Base-by-base conservation (phyloP, 2,329 filamentous ascomycete species). In the Xylaria sp. region DNA sequence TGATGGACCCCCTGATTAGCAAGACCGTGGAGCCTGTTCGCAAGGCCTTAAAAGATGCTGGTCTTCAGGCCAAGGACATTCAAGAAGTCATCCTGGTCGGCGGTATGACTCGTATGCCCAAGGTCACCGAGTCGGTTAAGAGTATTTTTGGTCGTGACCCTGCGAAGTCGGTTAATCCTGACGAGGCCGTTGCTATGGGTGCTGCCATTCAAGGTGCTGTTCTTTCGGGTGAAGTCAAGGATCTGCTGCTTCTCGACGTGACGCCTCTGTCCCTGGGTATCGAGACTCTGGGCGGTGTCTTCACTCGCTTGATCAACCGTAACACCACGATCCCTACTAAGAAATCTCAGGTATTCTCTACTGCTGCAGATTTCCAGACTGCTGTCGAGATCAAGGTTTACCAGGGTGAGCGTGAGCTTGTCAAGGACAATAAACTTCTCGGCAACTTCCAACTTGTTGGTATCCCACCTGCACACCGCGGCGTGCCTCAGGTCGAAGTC, bases 41-140 rank as follows among this genome's bases (percentile, higher is more conserved):
- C 83, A 97, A 97, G 89, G 95, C 94, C 22, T 87, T 98, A 68
- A 97, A 97, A 89, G 95, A 98, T 82, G 95, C 95, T 80, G 90
- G 90, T 82, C 89, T 98, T 53, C 86, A 92, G 81, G 89, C 94
- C 75, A 96, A 94, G 85, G 94, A 97, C 69, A 96, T 98, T 79
- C 93, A 97, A 84, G 95, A 98, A 80, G 93, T 98, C 75, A 97
- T 98, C 81, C 91, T 98, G 49, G 95, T 98, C 63, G 95, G 95
- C 90, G 95, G 95, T 84, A 97, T 97, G 94, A 97, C 95, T 76
- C 95, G 95, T 86, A 98, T 98, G 94, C 95, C 95, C 81, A 97
- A 97, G 91, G 95, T 98, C 73, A 87, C 89, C 71, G 94, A 97
- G 85, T 96, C 94, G 50, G 94, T 97, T 81, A 97, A 97, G 91